These are phyloP conservation scores for Theileria equi DNA, from an alignment of 169 alveolate species.

Conservation along the genomic window DNA sequence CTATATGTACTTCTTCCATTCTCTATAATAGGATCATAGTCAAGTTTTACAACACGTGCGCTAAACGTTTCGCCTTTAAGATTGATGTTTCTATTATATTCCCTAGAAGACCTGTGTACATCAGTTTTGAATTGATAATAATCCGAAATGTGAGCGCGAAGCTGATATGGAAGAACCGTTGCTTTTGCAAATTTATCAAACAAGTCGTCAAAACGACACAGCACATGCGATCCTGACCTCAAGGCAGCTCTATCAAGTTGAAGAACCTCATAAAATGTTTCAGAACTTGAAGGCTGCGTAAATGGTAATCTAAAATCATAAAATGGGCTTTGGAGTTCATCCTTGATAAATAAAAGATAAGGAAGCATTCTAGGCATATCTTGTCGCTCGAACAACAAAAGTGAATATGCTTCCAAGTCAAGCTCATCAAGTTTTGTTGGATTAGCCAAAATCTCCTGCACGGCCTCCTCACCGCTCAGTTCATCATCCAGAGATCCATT, in stretches of 20 bases:
- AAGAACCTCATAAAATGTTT: constrained; percentile 67
- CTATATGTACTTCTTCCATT: constrained; percentile 33
- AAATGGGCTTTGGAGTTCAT: constrained; percentile 71
- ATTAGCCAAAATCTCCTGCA: constrained; percentile 35
- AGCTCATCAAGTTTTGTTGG: constrained; percentile 62
- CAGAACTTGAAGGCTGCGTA: constrained; percentile 33
- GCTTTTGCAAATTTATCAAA: constrained; percentile 34
- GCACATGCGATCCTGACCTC: constrained; percentile 68
- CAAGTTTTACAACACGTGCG: constrained; percentile 52
- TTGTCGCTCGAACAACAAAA: constrained; percentile 39
- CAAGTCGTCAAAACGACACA: constrained; percentile 60
- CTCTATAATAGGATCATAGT: constrained; percentile 44
- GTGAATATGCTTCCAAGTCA: constrained; percentile 63
- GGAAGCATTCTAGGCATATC: constrained; percentile 71
- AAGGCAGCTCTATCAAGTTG: constrained; percentile 59
- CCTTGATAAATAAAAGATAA: constrained; percentile 61
- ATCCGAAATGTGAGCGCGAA: constrained; percentile 67
- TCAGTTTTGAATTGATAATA: constrained; percentile 57
- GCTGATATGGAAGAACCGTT: constrained; percentile 65
- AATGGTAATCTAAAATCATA: constrained; percentile 60
- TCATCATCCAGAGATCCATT: constrained; percentile 68
- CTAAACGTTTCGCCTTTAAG: constrained; percentile 50
- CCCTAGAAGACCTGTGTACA: constrained; percentile 49
- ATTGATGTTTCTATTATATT: constrained; percentile 11
- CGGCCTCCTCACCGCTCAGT: constrained; percentile 54